Conservation (phyloP, 495 filamentous ascomycete species). For the Trichoderma gamsii region DNA sequence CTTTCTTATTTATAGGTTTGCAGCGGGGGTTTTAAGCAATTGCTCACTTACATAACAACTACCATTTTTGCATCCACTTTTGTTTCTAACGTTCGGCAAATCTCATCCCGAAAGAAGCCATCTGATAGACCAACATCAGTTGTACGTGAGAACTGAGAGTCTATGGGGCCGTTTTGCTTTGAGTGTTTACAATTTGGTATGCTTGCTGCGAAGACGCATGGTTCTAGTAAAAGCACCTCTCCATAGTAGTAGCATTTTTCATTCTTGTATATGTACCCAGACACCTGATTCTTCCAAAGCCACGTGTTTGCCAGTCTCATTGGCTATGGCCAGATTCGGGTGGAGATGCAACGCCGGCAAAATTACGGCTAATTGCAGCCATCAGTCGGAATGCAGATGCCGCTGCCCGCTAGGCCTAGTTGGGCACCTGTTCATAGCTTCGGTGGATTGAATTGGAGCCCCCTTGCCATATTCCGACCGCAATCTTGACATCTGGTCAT, state of each 20-base stretch:
- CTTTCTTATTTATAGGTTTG: background rate
- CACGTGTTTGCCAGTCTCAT: background rate
- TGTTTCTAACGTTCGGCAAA: too few species aligned
- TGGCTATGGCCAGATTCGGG: background rate
- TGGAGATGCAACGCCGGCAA: background rate
- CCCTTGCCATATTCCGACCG: background rate
- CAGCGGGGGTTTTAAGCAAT: background rate
- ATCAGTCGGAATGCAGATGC: conserved; percentile 26
- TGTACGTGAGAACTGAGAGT: too few species aligned
- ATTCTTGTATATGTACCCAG: background rate
- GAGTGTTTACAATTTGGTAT: too few species aligned
- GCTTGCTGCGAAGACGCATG: too few species aligned
- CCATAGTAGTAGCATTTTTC: background rate
- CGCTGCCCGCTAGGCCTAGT: background rate
- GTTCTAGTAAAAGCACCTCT: too few species aligned
- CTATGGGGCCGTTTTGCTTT: too few species aligned
- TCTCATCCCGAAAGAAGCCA: too few species aligned
- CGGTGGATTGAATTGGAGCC: background rate
- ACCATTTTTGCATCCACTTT: too few species aligned
- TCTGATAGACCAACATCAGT: too few species aligned
- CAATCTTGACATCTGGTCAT: background rate
- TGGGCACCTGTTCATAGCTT: background rate
- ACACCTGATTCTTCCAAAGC: background rate
- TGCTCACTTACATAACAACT: background rate
- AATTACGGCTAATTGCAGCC: background rate